Evolutionary conservation across 2,329 filamentous ascomycete genomes (phyloP), one percentile per base, ranked within the genome.

Genomic region (Xylaria sp.): DNA sequence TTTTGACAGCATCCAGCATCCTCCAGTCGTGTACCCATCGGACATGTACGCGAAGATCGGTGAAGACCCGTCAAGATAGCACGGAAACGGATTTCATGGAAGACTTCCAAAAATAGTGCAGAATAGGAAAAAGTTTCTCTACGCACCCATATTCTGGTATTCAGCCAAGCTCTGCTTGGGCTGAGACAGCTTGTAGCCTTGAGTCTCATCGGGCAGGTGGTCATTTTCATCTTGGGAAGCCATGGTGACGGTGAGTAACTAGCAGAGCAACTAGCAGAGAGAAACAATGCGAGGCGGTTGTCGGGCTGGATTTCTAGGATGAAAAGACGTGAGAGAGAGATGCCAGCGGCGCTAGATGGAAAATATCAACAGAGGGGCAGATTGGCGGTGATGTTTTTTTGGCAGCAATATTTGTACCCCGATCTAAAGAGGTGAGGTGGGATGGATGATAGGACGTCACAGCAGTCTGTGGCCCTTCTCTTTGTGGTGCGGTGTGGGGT

Each of bases 111-210:
- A 40, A 51, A 34, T 34, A 21, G n/a, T 44, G 29, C 9, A 44
- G 38, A 54, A 20, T 44, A 41, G 54, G 24, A 47, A 46, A 46
- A 48, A 47, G 29, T 41, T 49, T 47, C 44, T 52, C 41, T 54
- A 80, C 90, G 70, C 80, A 96, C 92, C 94, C 77, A 99, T 89
- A 74, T 96, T 82, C 71, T 93, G 84, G 78, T 97, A 97, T 76
- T 97, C 90, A 62, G 93, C 90, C 70, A 99, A 83, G 66, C 91
- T 95, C 85, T 97, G 96, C 88, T 97, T 97, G 60, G 83, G 83
- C 85, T 97, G 91, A 65, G 91, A 92, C 71, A 97, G 89, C 86
- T 95, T 97, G 88, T 97, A 97, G 72, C 93, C 93, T 78, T 92
- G 88, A 63, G 92, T 97, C 78, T 88, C 84, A 79, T 94, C 90